Conservation (phyloP, 768 basidiomycete genomes). For the Kwoniella newhampshirensis region DNA sequence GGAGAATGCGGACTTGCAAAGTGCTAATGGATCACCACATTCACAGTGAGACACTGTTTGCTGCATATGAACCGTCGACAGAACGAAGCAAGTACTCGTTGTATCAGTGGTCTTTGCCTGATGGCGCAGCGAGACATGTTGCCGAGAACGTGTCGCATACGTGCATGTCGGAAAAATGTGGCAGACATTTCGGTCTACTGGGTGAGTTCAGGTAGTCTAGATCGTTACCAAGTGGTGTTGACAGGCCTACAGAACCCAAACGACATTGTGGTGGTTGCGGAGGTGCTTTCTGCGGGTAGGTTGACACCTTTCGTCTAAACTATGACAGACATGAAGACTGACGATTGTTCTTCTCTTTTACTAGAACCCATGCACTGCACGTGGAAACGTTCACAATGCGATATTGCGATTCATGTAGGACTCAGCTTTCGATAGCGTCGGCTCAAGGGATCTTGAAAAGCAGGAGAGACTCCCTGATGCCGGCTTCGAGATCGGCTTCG, state of each 20-base stretch:
- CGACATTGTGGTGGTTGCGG: slow-evolving; percentile 53
- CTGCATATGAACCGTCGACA: slow-evolving; percentile 31
- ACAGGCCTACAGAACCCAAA: slow-evolving; percentile 43
- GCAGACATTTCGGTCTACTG: slow-evolving; percentile 49
- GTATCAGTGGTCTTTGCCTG: slow-evolving; percentile 53
- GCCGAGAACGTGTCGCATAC: slow-evolving; percentile 34
- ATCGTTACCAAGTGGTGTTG: background rate
- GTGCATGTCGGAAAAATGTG: slow-evolving; percentile 50
- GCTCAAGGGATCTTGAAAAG: slow-evolving; percentile 31
- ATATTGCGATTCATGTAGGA: slow-evolving; percentile 48
- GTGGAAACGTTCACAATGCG: slow-evolving; percentile 40
- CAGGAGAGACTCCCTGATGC: slow-evolving; percentile 20
- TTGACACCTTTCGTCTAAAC: background rate
- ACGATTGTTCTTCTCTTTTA: background rate
- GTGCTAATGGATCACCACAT: background rate
- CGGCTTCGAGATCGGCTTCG: slow-evolving; percentile 18
- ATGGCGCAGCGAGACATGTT: slow-evolving; percentile 51
- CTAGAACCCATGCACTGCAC: slow-evolving; percentile 38
- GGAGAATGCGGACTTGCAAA: background rate
- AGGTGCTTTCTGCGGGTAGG: slow-evolving; percentile 48
- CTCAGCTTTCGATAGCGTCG: slow-evolving; percentile 39
- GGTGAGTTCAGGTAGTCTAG: slow-evolving; percentile 20
- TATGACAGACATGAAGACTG: slow-evolving; percentile 3
- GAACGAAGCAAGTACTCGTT: slow-evolving; percentile 29
- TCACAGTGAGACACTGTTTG: slow-evolving; percentile 49